Conservation (phyloP, 805 yeast genomes). For the Starmerella stellata region DNA sequence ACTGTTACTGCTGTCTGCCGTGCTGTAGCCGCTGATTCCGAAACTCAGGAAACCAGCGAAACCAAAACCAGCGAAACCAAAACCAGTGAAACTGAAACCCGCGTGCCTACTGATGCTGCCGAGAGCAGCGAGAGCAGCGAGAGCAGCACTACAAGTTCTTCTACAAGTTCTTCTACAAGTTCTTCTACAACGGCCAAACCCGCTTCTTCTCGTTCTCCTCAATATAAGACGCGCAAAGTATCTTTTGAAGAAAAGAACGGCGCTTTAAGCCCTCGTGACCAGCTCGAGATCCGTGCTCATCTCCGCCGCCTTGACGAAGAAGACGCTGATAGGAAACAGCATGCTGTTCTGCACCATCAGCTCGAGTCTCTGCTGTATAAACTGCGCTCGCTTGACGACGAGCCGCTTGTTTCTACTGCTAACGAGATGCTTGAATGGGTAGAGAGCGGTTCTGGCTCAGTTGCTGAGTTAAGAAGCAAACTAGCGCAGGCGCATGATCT, state of each 20-base stretch:
- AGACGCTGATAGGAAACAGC: conserved; percentile 37
- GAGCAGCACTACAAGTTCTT: neutral
- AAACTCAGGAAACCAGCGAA: neutral
- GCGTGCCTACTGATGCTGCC: conserved; percentile 6
- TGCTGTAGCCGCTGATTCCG: conserved; percentile 7
- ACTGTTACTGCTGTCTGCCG: conserved; percentile 14
- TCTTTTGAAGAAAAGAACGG: conserved; percentile 26
- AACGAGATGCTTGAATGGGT: conserved; percentile 12
- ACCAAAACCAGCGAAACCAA: neutral
- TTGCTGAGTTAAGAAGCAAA: conserved; percentile 11
- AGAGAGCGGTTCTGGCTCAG: conserved; percentile 10
- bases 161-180: conserved; percentile 4
- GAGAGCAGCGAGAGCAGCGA: conserved; percentile 6
- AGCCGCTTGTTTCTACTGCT: conserved; percentile 8
- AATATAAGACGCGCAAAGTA: conserved; percentile 17
- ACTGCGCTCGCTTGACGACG: conserved; percentile 30
- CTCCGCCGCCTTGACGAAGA: conserved; percentile 34
- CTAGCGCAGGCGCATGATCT: conserved; percentile 10
- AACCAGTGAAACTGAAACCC: neutral
- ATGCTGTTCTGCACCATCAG: conserved; percentile 44
- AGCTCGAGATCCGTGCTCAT: conserved; percentile 30
- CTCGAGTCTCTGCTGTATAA: conserved; percentile 61
- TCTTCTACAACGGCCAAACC: conserved; percentile 1
- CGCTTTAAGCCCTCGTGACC: conserved; percentile 34
- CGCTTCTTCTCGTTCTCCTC: conserved; percentile 8